phyloP scores from a whole-genome alignment of 1,139 yeast genomes.

The Hemisphaericaspora lyxosophila region DNA sequence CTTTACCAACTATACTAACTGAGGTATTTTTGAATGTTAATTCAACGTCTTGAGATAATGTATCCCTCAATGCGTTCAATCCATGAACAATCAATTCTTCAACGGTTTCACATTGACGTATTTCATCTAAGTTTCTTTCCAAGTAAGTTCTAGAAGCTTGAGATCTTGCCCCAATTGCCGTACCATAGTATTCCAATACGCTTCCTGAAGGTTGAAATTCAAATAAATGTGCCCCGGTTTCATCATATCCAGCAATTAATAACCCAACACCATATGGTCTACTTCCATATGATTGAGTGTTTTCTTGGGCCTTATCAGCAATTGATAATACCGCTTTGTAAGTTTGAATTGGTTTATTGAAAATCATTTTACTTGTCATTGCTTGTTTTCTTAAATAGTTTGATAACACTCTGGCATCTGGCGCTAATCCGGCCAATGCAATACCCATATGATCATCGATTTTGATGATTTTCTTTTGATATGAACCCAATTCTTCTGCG shows the following conservation, averaged over 20 bases:
- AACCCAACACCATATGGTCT: slow-evolving; percentile 98
- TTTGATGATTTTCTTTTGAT: slow-evolving; percentile 88
- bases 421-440: slow-evolving; percentile 96
- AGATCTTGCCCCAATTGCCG: slow-evolving; percentile 97
- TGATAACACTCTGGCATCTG: slow-evolving; percentile 92
- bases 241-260: slow-evolving; percentile 88
- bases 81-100: slow-evolving; percentile 86
- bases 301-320: slow-evolving; percentile 96
- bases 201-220: slow-evolving; percentile 98
- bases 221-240: slow-evolving; percentile 87
- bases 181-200: slow-evolving; percentile 84
- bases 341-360: slow-evolving; percentile 83
- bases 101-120: slow-evolving; percentile 55
- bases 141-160: slow-evolving; percentile 97
- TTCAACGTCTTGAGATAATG: slow-evolving; percentile 92
- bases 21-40: slow-evolving; percentile 81
- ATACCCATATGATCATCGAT: slow-evolving; percentile 93
- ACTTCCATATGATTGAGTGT: slow-evolving; percentile 93
- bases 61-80: slow-evolving; percentile 88
- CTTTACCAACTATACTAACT: slow-evolving; percentile 87
- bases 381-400: slow-evolving; percentile 90
- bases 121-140: slow-evolving; percentile 77
- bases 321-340: slow-evolving; percentile 81
- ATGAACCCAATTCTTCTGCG: slow-evolving; percentile 96
- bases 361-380: slow-evolving; percentile 81